These are phyloP conservation scores for Amphichorda felina DNA, from an alignment of 2,329 filamentous ascomycete species.

Conservation along the genomic window DNA sequence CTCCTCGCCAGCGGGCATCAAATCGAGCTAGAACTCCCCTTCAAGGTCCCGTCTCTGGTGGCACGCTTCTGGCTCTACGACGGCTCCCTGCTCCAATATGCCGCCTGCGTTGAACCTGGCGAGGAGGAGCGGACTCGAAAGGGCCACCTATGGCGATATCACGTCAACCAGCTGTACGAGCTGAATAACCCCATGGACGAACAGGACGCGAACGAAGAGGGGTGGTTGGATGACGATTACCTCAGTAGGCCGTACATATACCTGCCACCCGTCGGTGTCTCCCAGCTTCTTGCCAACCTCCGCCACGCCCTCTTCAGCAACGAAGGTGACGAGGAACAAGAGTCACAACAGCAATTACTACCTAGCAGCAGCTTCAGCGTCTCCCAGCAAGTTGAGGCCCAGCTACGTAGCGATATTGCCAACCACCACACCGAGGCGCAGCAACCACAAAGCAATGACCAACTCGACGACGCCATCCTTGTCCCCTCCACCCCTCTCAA, in stretches of 20 bases:
- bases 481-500: conserved; percentile 19
- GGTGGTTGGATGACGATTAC: conserved; percentile 37
- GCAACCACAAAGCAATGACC: conserved; percentile 8
- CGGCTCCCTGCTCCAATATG: conserved; percentile 41
- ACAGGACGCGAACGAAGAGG: conserved; percentile 37
- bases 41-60: conserved; percentile 41
- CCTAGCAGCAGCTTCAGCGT: conserved; percentile 26
- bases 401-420: conserved; percentile 33
- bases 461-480: conserved; percentile 12
- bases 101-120: conserved; percentile 39
- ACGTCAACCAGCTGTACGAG: conserved; percentile 39
- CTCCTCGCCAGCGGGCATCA: conserved; percentile 36
- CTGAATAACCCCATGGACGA: conserved; percentile 47
- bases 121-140: conserved; percentile 19
- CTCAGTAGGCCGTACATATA: conserved; percentile 29
- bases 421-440: conserved; percentile 25
- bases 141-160: conserved; percentile 12
- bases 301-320: conserved; percentile 33
- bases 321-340: conserved; percentile 5
- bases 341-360: conserved; percentile 1
- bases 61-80: conserved; percentile 53
- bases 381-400: conserved; percentile 40
- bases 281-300: conserved; percentile 46
- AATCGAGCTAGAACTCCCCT: conserved; percentile 43
- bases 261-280: conserved; percentile 44